Conservation (phyloP, 441 rosid species). For the Mallotus japonicus region DNA sequence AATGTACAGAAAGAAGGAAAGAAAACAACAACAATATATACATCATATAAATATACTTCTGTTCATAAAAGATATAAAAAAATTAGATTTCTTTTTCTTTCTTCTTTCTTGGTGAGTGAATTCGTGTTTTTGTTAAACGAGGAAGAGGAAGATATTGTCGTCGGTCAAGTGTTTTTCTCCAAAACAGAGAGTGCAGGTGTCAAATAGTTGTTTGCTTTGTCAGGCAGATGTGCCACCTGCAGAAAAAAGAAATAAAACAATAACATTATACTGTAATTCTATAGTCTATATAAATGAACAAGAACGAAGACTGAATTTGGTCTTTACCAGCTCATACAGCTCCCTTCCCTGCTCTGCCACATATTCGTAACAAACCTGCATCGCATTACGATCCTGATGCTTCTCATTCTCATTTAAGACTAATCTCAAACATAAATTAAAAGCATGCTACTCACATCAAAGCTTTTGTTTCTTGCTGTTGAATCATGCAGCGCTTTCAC, state of each 20-base stretch:
- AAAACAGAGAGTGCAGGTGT: slow-evolving; percentile 85
- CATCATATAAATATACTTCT: too few species aligned
- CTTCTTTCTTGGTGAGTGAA: neutral
- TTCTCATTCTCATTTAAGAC: slow-evolving; percentile 4
- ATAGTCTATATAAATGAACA: too few species aligned
- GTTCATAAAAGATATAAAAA: neutral
- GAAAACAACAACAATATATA: neutral
- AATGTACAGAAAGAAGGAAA: slow-evolving; percentile 15
- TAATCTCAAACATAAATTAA: neutral
- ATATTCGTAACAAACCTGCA: slow-evolving; percentile 90
- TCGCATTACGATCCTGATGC: too few species aligned
- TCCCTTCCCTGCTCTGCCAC: slow-evolving; percentile 85
- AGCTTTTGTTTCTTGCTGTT: slow-evolving; percentile 96
- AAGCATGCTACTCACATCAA: slow-evolving; percentile 58
- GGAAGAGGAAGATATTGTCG: too few species aligned
- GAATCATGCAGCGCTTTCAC: slow-evolving; percentile 95
- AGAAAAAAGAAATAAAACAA: neutral
- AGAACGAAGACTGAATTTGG: neutral
- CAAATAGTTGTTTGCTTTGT: slow-evolving; percentile 94
- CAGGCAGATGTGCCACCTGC: slow-evolving; percentile 95
- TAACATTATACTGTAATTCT: too few species aligned
- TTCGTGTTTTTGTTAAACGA: neutral
- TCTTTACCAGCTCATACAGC: slow-evolving; percentile 85
- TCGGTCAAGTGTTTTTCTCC: slow-evolving; percentile 74
- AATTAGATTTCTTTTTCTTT: neutral